phyloP scores from a whole-genome alignment of 2,329 filamentous ascomycete species.

The Trichoderma oligosporum region DNA sequence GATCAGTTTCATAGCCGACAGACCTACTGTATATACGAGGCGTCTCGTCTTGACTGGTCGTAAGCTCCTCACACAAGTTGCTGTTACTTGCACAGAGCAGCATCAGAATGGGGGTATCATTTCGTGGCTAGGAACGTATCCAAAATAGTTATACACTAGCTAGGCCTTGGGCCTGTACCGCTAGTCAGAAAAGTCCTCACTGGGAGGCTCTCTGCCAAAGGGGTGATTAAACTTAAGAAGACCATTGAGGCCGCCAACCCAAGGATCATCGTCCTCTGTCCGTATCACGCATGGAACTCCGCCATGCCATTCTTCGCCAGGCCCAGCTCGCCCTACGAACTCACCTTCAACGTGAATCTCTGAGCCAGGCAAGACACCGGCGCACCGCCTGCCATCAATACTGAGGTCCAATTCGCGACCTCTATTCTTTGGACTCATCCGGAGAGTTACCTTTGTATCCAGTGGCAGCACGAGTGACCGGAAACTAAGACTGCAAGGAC shows the following conservation, averaged over 20 bases:
- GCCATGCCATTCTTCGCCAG: constrained; percentile 57
- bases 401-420: constrained; percentile 74
- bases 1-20: no score
- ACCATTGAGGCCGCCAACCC: constrained; percentile 92
- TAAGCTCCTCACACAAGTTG: no score
- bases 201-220: constrained; percentile 59
- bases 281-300: constrained; percentile 91
- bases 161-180: constrained; percentile 9
- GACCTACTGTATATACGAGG: no score
- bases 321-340: constrained; percentile 53
- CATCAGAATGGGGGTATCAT: constrained; percentile 9
- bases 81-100: no score
- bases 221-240: constrained; percentile 96
- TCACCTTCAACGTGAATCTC: constrained; percentile 89
- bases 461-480: constrained; percentile 84
- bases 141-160: constrained; percentile 5
- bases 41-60: no score
- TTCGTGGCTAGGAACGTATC: not conserved
- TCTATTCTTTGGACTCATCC: constrained; percentile 75
- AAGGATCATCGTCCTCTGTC: constrained; percentile 75
- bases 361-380: constrained; percentile 67
- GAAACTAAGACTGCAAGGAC: constrained; percentile 86
- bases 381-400: constrained; percentile 69
- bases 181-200: constrained; percentile 31
- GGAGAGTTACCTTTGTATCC: constrained; percentile 77